Base-by-base conservation (phyloP, 1,139 yeast species). In the Pneumocystis sp. region DNA sequence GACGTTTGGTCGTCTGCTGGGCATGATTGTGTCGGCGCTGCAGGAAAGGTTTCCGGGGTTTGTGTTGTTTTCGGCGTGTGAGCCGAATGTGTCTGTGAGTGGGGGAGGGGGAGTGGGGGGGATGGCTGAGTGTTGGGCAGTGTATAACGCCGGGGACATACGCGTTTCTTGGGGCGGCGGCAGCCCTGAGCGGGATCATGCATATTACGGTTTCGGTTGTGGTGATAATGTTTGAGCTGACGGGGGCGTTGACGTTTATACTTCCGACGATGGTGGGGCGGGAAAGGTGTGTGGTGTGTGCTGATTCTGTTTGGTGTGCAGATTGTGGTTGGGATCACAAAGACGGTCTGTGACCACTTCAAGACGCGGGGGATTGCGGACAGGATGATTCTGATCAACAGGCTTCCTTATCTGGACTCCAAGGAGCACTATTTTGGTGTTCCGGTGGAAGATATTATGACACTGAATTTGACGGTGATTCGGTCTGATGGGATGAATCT, bases 161-260 rank as follows among this genome's bases (percentile, higher is more conserved):
- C 75, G 97, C 98, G 0, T 86, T 95, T 67, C 81, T 95, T n/a
- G 99, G 98, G 1, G 97, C 98, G 0, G 97, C 95, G 0, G 95
- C 97, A 1, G 90, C 96, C 0, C 79, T 95, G 63, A 86, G 96
- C 73, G 98, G 98, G 3, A 89, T 90, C 29, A 93, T 98, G 0
- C 89, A 93, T 70, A 78, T 95, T 69, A 90, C 97, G 0, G 87
- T 93, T 2, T 86, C 97, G 0, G 96, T 93, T 12, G 98, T 90
- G 0, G 93, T 95, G 8, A 87, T 95, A 61, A 87, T 95, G 93
- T 90, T 93, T 76, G 99, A 95, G 75, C 95, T 40, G 82, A 95
- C 98, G 0, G 99, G 98, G 37, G 98, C 98, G 0, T 78, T 93
- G 65, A 82, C 88, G 64, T 93, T 89, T 73, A 88, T 95, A 66